These are phyloP conservation scores for Triglochin maritima DNA, from an alignment of 106 monocot species.

Conservation along the genomic window DNA sequence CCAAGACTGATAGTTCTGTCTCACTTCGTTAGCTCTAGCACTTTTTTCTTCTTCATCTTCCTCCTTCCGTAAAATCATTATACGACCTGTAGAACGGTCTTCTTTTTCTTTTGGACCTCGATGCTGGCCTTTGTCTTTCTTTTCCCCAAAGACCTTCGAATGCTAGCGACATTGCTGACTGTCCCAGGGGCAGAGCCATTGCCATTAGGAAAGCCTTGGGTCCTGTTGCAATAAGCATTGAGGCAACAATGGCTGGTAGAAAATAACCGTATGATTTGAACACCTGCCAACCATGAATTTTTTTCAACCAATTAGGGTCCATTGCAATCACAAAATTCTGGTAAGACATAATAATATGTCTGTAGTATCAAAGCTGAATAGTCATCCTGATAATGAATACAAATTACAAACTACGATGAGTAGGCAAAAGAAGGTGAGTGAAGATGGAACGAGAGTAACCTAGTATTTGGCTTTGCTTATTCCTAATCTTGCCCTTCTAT, in stretches of 20 bases:
- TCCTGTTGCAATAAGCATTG: slow-evolving; percentile 66
- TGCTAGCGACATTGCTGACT: slow-evolving; percentile 58
- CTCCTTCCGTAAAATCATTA: slow-evolving; percentile 14
- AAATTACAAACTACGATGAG: not conserved
- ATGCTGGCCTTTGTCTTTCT: slow-evolving; percentile 15
- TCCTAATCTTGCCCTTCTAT: not conserved
- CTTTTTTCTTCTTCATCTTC: slow-evolving; percentile 21
- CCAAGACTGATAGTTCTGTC: slow-evolving; percentile 42
- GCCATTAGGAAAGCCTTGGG: slow-evolving; percentile 89
- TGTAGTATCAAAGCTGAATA: not conserved
- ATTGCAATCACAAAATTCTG: not conserved
- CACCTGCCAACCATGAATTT: slow-evolving; percentile 30
- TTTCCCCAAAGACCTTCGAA: slow-evolving; percentile 62
- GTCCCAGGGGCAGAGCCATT: slow-evolving; percentile 70
- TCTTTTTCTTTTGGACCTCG: slow-evolving; percentile 21
- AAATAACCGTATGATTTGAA: slow-evolving; percentile 71
- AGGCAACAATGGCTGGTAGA: slow-evolving; percentile 67
- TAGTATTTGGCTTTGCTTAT: not conserved
- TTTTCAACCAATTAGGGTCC: not conserved
- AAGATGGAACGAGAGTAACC: no score
- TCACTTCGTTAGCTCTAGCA: not conserved
- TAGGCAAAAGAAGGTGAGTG: not conserved
- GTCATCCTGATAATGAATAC: not conserved
- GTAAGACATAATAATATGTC: not conserved
- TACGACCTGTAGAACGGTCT: slow-evolving; percentile 18